Conservation (phyloP, 225 moss, liverwort and hornwort genomes). For the Marchantia paleacea region DNA sequence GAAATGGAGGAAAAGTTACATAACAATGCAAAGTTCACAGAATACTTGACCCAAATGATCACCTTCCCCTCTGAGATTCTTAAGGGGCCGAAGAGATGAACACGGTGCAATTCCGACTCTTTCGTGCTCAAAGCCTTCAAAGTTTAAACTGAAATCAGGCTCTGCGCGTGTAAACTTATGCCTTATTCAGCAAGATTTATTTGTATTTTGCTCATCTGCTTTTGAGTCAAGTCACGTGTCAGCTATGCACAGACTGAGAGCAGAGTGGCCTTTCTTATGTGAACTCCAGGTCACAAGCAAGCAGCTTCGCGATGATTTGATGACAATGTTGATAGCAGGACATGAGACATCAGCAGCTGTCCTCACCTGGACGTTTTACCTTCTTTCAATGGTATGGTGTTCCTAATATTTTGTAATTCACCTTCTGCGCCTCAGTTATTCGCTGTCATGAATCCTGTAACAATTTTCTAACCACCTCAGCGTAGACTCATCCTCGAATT, state of each 20-base stretch:
- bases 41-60: too few relatives aligned
- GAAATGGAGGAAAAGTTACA: too few relatives aligned
- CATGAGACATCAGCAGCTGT: slow-evolving; percentile 91
- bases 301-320: slow-evolving; percentile 81
- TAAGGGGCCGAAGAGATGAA: too few relatives aligned
- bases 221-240: too few relatives aligned
- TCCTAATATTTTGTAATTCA: not conserved
- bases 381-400: slow-evolving; percentile 59
- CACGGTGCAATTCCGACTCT: too few relatives aligned
- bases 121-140: too few relatives aligned
- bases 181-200: too few relatives aligned
- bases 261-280: not conserved
- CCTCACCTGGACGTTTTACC: slow-evolving; percentile 85
- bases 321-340: slow-evolving; percentile 91
- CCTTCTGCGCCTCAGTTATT: not conserved
- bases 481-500: not conserved
- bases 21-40: too few relatives aligned
- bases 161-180: too few relatives aligned
- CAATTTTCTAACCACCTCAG: not conserved
- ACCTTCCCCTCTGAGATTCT: too few relatives aligned
- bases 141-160: too few relatives aligned
- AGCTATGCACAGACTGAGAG: not conserved
- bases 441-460: not conserved
- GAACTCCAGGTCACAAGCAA: slow-evolving; percentile 62
- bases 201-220: too few relatives aligned